Evolutionary conservation across 768 basidiomycete genomes (phyloP), one percentile per base, ranked within the genome.

Genomic region (Boletus rubroflammeus): DNA sequence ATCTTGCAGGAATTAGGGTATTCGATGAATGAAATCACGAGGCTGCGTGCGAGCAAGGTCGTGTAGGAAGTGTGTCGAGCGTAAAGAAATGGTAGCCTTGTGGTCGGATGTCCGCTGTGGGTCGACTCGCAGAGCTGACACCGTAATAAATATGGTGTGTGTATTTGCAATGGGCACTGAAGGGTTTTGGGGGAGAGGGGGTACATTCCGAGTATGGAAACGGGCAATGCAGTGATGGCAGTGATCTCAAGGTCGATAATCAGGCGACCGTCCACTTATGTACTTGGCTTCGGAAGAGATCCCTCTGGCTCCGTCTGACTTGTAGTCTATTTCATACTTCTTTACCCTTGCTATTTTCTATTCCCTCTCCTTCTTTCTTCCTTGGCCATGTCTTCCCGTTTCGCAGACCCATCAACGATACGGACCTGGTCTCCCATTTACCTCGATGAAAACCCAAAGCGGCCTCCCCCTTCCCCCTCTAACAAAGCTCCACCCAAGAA

Each of bases 1-100:
- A 61, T 76, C 47, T 60, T 77, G 56, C 57, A 56, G 56, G 79
- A 78, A 59, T 57, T 80, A 48, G 78, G 78, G 58, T 80, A 78
- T 54, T 61, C 60, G 47, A 49, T 28, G 41, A 54, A 67, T 43
- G 73, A 75, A 50, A 79, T 85, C 56, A 57, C 64, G 47, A 69
- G 69, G 50, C 62, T 86, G 62, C 73, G 76, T 58, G 63, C 64
- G 63, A 66, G 72, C 60, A 72, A 72, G 62, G 71, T 76, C 31
- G 73, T 81, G 54, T 75, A 73, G 60, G 31, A 28, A 46, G 57
- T 57, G 56, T 65, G 57, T 46, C 42, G 52, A 57, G 46, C 31
- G 56, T 48, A 46, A 29, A 57, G 50, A 55, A 65, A 54, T 35
- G 32, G 14, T 34, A 38, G 17, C 36, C 36, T 38, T n/a, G 41